Evolutionary conservation across 176 grass and related monocot genomes (phyloP).

Genomic region (Hordeum marinum): DNA sequence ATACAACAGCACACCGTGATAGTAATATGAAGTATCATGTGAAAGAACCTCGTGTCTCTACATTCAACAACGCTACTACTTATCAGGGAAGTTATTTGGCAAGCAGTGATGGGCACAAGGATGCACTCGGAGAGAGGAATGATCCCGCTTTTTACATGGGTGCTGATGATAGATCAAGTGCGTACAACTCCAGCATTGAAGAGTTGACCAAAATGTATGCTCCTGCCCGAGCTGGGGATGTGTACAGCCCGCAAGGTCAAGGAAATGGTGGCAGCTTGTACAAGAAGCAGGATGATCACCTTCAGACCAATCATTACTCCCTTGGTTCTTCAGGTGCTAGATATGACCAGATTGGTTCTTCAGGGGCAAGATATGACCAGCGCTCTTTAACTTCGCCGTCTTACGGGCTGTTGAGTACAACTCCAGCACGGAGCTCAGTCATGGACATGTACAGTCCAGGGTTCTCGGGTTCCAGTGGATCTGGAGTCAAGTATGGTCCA

Average conservation of each 20-base stretch:
- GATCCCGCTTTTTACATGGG: not conserved
- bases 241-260: conserved; percentile 10
- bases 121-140: not conserved
- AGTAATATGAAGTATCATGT: not conserved
- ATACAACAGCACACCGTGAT: not conserved
- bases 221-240: not conserved
- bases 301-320: not conserved
- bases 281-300: conserved; percentile 2
- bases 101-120: not conserved
- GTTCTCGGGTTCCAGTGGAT: conserved; percentile 1
- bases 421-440: conserved; percentile 34
- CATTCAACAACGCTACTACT: not conserved
- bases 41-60: conserved; percentile 1
- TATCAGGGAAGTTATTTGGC: conserved; percentile 19
- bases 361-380: conserved; percentile 21
- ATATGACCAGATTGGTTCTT: no score
- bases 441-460: conserved; percentile 48
- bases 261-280: conserved; percentile 6
- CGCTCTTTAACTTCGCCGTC: conserved; percentile 12
- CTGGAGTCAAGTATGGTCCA: conserved; percentile 37
- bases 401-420: conserved; percentile 25
- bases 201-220: conserved; percentile 11
- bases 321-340: conserved; percentile 18
- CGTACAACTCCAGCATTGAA: conserved; percentile 6
- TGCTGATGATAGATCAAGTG: conserved; percentile 24